Percentiles rank a stretch among this genome's conserved stretches.
Evolutionary conservation across 1,284 basidiomycete genomes (phyloP).

Genomic region (Ceratobasidium sp.): DNA sequence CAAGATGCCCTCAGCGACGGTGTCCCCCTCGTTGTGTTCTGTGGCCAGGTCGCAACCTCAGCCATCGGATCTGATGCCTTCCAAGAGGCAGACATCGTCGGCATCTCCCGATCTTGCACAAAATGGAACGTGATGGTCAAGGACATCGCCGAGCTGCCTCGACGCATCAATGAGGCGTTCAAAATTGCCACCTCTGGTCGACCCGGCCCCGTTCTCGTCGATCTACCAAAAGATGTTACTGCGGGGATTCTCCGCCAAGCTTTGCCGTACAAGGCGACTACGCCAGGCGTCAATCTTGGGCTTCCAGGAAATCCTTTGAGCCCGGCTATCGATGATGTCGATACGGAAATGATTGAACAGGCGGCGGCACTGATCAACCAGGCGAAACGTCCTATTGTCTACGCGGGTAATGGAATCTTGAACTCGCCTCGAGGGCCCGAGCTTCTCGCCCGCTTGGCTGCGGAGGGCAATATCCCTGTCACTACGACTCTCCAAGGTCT

Average conservation of each 20-base stretch:
- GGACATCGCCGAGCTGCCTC: conserved; percentile 93
- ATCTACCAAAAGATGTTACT: conserved; percentile 97
- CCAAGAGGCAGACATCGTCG: conserved; percentile 97
- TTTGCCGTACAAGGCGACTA: conserved; percentile 89
- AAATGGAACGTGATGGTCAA: conserved; percentile 99
- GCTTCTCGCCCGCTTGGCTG: conserved; percentile 84
- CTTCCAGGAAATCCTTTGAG: conserved; percentile 83
- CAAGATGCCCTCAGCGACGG: conserved; percentile 98
- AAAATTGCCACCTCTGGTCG: conserved; percentile 98
- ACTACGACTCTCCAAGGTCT: conserved; percentile 97
- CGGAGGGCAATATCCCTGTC: conserved; percentile 94
- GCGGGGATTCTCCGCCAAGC: conserved; percentile 90
- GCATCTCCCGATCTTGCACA: conserved; percentile 96
- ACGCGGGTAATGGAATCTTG: conserved; percentile 94
- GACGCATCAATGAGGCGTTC: conserved; percentile 99
- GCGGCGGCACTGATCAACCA: conserved; percentile 94
- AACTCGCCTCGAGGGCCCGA: conserved; percentile 86
- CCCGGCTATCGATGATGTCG: conserved; percentile 69
- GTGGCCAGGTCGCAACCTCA: conserved; percentile 98
- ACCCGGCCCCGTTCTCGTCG: conserved; percentile 97
- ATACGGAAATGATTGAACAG: conserved; percentile 78
- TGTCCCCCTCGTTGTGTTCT: conserved; percentile 94
- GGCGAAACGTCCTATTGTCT: conserved; percentile 92
- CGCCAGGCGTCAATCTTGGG: conserved; percentile 83
- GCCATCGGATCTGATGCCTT: conserved; percentile 98